These are phyloP conservation scores for Backusella tarrabulga DNA, from an alignment of 192 early-diverging fungal genomes.

Conservation along the genomic window DNA sequence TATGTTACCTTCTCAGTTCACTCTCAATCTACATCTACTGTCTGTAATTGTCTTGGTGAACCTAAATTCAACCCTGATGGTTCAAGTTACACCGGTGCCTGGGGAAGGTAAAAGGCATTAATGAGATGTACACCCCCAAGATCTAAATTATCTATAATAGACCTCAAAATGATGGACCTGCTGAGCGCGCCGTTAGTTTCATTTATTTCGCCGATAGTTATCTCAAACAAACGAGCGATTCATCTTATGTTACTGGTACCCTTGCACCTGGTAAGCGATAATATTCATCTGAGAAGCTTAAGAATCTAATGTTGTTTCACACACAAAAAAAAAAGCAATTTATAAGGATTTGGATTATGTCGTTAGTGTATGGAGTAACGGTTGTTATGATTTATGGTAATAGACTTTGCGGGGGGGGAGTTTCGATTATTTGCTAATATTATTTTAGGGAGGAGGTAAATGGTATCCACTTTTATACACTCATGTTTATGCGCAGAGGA, in stretches of 20 bases:
- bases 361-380: constrained; percentile 41
- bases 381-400: constrained; percentile 66
- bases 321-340: constrained; percentile 38
- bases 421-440: background rate
- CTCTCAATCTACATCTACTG: constrained; percentile 27
- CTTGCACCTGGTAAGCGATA: constrained; percentile 46
- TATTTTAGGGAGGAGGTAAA: constrained; percentile 60
- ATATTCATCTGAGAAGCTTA: too few species aligned
- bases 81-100: constrained; percentile 40
- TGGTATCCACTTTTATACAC: constrained; percentile 70
- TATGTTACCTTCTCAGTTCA: constrained; percentile 34
- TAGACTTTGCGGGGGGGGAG: too few species aligned
- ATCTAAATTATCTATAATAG: constrained; percentile 15
- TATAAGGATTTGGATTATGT: constrained; percentile 64
- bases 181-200: constrained; percentile 43
- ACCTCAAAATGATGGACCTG: constrained; percentile 74
- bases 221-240: constrained; percentile 23
- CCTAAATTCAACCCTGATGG: constrained; percentile 64
- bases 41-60: constrained; percentile 52
- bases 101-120: constrained; percentile 37
- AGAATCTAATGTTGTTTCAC: constrained; percentile 41
- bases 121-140: background rate
- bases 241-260: constrained; percentile 21
- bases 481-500: constrained; percentile 58
- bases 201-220: constrained; percentile 39